Base-by-base conservation (phyloP, 768 basidiomycete species). In the Lactarius sanguifluus region DNA sequence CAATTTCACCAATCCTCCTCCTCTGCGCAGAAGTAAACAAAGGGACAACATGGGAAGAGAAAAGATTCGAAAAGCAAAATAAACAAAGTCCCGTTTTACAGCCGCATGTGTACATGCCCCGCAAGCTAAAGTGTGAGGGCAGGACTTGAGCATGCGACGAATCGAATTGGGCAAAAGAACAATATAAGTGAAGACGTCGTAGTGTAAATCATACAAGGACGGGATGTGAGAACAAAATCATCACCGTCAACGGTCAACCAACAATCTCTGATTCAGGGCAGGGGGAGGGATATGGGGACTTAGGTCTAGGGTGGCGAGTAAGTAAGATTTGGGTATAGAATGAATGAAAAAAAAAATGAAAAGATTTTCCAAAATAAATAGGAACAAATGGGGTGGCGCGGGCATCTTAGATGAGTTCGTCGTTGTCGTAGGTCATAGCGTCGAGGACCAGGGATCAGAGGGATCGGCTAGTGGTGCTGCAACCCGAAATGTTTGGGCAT, bases 401-500 rank as follows among this genome's bases (percentile, higher is more conserved):
- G 63, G 62, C 66, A 59, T 61, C 40, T 61, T 36, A 41, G 40
- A 28, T 47, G 13, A 23, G 55, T 32, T 40, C 23, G 59, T 59
- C 28, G 55, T 68, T 57, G 67, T 65, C 59, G 57, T 50, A 59
- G 47, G 58, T 66, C 59, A 40, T 68, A 25, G 57, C 18, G 47
- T 30, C 40, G 59, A 36, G 32, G 36, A 60, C 41, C 41, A 41
- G 16, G 13, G 45, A 32, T 28, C 43, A n/a, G 34, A 47, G 59
- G 54, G 47, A 55, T 5, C 16, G 56, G 50, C 62, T 54, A 70
- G 56, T 65, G 61, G 20, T 63, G 59, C 34, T 69, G 69, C 20
- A 60, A 40, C 45, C 62, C 47, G 20, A 65, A 61, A 32, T 62
- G 68, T 28, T 69, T 70, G 30, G 69, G 52, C 28, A 70, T 69